Conservation (phyloP, 208 protist genomes). For the Eutreptiella sp. region DNA sequence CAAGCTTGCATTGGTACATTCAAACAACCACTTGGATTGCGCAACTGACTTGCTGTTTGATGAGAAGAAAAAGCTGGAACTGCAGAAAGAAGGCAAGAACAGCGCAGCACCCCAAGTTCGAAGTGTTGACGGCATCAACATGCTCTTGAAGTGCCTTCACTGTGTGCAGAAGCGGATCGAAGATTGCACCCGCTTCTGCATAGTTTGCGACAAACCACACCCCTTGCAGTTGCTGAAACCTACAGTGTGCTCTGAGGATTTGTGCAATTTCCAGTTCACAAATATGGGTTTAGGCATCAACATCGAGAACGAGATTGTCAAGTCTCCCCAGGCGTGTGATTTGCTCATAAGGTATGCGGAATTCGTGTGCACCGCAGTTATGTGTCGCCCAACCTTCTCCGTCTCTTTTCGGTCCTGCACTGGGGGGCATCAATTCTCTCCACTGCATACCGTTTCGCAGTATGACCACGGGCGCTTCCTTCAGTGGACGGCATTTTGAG, state of each 20-base stretch:
- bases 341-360: no score
- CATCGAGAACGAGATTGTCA: constrained; percentile 19
- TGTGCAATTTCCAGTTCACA: constrained; percentile 18
- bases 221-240: constrained; percentile 20
- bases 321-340: not conserved
- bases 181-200: constrained; percentile 19
- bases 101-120: no score
- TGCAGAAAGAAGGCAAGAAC: not conserved
- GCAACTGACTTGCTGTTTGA: constrained; percentile 12
- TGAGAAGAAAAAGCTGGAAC: constrained; percentile 11
- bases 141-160: not conserved
- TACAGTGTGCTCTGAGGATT: not conserved
- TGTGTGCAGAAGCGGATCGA: constrained; percentile 8
- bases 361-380: no score
- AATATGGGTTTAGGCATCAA: constrained; percentile 18
- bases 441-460: no score
- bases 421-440: no score
- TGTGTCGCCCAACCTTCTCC: no score
- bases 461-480: no score
- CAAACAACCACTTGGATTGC: constrained; percentile 5
- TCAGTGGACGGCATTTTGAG: no score
- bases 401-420: no score
- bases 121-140: constrained; percentile 1
- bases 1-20: not conserved
- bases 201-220: constrained; percentile 22